Evolutionary conservation across 2,329 filamentous ascomycete species (phyloP), one percentile per base, ranked within the genome.

Genomic region (Calcarisporium arbuscula): DNA sequence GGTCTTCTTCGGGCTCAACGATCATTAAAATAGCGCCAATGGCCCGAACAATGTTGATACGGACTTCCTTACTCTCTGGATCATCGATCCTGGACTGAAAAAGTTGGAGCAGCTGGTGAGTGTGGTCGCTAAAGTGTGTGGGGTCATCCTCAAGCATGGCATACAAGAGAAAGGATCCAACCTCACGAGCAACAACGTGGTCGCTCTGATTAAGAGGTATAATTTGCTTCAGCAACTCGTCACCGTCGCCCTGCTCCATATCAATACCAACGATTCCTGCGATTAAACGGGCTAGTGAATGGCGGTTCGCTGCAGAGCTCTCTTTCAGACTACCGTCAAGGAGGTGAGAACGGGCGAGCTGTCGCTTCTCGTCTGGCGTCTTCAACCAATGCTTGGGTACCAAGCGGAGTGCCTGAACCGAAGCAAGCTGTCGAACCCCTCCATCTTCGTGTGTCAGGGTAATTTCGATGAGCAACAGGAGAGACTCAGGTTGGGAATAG

Each of bases 1-100:
- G 69, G 46, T 95, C 83, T 65, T 95, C 86, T 25, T 95, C 89
- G 1, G 85, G 79, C 55, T 95, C 85, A 31, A 96, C 69, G 43
- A 94, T 76, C 70, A 94, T 83, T 35, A 90, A 82, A 51, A 95
- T 74, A 53, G 87, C 84, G 52, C 89, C 88, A 41, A 96, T 75
- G 41, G 87, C 88, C 53, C 94, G 77, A 64, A 95, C 81, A 20
- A 92, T 94, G 70, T 95, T 96, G 66, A 95, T 80, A 51, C 89
- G 82, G 38, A 98, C 92, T 58, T 95, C 87, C 42, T 84, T 77
- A 60, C 88, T 95, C 62, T 94, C 81, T 2, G 85, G 80, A 54
- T 96, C 92, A 52, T 84, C 80, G 52, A 98, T 92, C 30, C 89
- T 94, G 59, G 81, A 82, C 61, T 72, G 71, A 66, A 96, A 95